Evolutionary conservation across 352 stramenopile species (phyloP).

Genomic region (Albugo candida): DNA sequence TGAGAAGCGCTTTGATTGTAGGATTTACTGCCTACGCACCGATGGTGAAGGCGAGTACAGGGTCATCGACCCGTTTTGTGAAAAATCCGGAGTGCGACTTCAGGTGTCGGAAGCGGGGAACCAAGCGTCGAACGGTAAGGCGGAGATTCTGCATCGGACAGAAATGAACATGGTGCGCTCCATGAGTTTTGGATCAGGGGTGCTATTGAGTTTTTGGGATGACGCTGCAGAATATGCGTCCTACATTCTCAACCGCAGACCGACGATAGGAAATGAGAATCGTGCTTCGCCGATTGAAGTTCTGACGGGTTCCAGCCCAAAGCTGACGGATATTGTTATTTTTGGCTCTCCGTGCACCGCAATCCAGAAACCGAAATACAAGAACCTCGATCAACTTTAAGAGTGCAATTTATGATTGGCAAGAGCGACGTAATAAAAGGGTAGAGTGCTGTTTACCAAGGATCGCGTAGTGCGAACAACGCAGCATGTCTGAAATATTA

Average conservation of each 20-base stretch:
- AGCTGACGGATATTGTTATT: conserved; percentile 2
- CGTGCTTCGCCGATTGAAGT: conserved; percentile 3
- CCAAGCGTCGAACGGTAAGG: conserved; percentile 14
- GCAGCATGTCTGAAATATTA: no score
- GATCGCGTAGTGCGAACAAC: no score
- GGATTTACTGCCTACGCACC: neutral
- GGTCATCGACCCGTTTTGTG: conserved; percentile 15
- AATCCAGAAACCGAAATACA: neutral
- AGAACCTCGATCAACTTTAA: neutral
- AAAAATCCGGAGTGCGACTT: conserved; percentile 2
- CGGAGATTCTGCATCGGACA: conserved; percentile 13
- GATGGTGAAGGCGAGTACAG: conserved; percentile 11
- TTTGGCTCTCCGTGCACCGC: conserved; percentile 6
- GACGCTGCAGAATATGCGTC: neutral
- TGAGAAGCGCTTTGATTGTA: neutral
- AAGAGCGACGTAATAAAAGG: no score
- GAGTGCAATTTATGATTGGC: no score
- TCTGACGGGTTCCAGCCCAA: no score
- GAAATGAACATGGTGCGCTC: conserved; percentile 14
- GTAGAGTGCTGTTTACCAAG: no score
- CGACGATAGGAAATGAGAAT: neutral
- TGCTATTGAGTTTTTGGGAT: conserved; percentile 8
- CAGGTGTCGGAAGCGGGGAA: conserved; percentile 13
- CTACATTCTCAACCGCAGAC: neutral
- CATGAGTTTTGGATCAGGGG: conserved; percentile 12